Evolutionary conservation across 2,329 filamentous ascomycete genomes (phyloP).

Genomic region (Cryphonectria naterciae): DNA sequence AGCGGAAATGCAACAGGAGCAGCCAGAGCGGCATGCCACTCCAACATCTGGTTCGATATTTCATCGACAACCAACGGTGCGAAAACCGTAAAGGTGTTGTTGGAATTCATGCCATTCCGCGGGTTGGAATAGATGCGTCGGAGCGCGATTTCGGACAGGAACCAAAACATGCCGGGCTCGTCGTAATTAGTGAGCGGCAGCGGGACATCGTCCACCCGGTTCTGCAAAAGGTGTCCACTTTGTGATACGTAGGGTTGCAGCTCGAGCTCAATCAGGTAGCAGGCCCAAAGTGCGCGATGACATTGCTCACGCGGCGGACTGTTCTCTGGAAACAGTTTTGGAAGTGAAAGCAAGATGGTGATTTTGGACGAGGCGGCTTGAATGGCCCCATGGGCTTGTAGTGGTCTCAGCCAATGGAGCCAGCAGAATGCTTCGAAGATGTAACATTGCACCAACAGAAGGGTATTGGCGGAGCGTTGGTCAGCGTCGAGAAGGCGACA

Average conservation of each 20-base stretch:
- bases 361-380: slow-evolving; percentile 23
- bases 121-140: slow-evolving; percentile 31
- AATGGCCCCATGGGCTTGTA: slow-evolving; percentile 31
- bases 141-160: slow-evolving; percentile 32
- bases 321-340: slow-evolving; percentile 12
- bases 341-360: slow-evolving; percentile 24
- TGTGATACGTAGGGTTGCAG: slow-evolving; percentile 32
- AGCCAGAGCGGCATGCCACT: slow-evolving; percentile 30
- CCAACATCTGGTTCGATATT: slow-evolving; percentile 28
- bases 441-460: slow-evolving; percentile 29
- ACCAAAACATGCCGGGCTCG: slow-evolving; percentile 33
- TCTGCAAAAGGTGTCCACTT: slow-evolving; percentile 22
- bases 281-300: slow-evolving; percentile 33
- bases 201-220: slow-evolving; percentile 24
- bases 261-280: slow-evolving; percentile 33
- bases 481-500: slow-evolving; percentile 25
- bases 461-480: slow-evolving; percentile 17
- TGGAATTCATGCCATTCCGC: slow-evolving; percentile 29
- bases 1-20: slow-evolving; percentile 25
- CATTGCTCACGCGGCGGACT: slow-evolving; percentile 26
- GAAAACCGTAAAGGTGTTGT: slow-evolving; percentile 26
- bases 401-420: slow-evolving; percentile 30
- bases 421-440: slow-evolving; percentile 31
- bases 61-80: slow-evolving; percentile 31
- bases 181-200: slow-evolving; percentile 31